phyloP scores from a whole-genome alignment of 1,139 yeast genomes.

The Taphrina confusa region DNA sequence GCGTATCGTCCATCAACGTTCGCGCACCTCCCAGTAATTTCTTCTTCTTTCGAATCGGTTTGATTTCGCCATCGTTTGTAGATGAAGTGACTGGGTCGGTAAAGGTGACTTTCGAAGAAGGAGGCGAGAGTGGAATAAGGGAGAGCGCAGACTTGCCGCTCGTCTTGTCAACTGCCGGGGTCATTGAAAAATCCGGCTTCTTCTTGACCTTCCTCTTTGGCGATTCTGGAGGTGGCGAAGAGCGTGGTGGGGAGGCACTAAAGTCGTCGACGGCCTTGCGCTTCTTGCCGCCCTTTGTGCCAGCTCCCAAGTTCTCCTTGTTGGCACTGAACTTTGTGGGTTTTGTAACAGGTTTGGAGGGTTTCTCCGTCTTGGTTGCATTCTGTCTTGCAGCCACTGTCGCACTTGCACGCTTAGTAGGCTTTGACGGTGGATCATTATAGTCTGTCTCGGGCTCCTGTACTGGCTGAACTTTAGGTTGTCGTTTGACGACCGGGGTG shows the following conservation, averaged over 20 bases:
- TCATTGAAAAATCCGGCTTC: slow-evolving; percentile 30
- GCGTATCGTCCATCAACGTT: slow-evolving; percentile 33
- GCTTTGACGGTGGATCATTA: slow-evolving; percentile 10
- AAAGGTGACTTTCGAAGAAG: slow-evolving; percentile 7
- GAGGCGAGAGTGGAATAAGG: slow-evolving; percentile 17
- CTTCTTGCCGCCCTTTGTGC: not conserved
- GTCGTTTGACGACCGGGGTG: slow-evolving; percentile 10
- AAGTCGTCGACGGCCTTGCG: slow-evolving; percentile 2
- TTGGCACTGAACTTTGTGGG: not conserved
- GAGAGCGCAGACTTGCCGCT: slow-evolving; percentile 11
- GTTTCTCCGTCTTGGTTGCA: not conserved
- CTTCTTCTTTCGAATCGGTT: slow-evolving; percentile 23
- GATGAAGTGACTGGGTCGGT: not conserved
- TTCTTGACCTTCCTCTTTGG: slow-evolving; percentile 7
- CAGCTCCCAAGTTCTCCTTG: not conserved
- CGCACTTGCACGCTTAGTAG: not conserved
- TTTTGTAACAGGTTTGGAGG: not conserved
- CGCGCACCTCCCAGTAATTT: slow-evolving; percentile 24
- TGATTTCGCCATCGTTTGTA: slow-evolving; percentile 5
- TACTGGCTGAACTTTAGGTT: not conserved
- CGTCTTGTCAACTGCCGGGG: slow-evolving; percentile 26
- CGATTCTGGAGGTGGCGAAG: slow-evolving; percentile 15
- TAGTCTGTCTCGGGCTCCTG: slow-evolving; percentile 7
- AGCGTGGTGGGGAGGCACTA: slow-evolving; percentile 10
- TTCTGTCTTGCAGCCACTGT: not conserved